Percentiles rank a stretch among this genome's conserved stretches.
Evolutionary conservation across 1,284 basidiomycete species (phyloP).

Genomic region (Wolfiporia cocos): DNA sequence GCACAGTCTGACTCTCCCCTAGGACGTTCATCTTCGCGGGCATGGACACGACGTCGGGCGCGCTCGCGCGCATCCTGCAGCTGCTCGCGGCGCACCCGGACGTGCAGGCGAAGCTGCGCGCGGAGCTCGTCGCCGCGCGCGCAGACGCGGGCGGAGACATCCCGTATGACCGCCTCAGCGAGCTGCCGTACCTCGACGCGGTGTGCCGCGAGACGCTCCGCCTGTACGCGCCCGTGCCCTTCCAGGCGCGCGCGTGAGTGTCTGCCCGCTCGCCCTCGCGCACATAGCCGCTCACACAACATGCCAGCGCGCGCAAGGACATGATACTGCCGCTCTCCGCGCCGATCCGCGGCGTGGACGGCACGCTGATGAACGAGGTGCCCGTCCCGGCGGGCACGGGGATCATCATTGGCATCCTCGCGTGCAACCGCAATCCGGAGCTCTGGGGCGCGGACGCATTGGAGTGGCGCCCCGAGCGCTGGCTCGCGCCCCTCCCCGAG

Average conservation of each 20-base stretch:
- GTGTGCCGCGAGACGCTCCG: slow-evolving; percentile 15
- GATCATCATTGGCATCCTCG: slow-evolving; percentile 32
- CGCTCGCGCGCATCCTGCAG: slow-evolving; percentile 3
- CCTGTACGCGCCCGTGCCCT: slow-evolving; percentile 8
- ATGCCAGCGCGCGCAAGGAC: slow-evolving; percentile 31
- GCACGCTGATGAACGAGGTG: slow-evolving; percentile 32
- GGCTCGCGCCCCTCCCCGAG: slow-evolving; percentile 13
- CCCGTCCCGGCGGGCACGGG: slow-evolving; percentile 38
- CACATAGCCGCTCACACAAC: no score
- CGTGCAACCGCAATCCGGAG: slow-evolving; percentile 31
- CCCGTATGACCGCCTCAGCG: slow-evolving; percentile 12
- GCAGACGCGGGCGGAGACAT: slow-evolving; percentile 7
- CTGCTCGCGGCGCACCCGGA: slow-evolving; percentile 5
- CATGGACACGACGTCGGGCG: slow-evolving; percentile 8
- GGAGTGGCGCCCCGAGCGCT: slow-evolving; percentile 12
- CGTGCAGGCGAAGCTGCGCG: slow-evolving; percentile 8
- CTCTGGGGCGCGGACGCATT: slow-evolving; percentile 9
- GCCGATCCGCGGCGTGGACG: slow-evolving; percentile 34
- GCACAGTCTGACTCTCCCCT: slow-evolving; percentile 6
- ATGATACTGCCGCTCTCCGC: slow-evolving; percentile 44
- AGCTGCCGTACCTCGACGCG: slow-evolving; percentile 15
- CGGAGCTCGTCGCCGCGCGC: slow-evolving; percentile 4
- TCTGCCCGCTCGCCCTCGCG: neutral
- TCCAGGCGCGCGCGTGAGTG: slow-evolving; percentile 4
- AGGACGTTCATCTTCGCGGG: slow-evolving; percentile 11